These are phyloP conservation scores for Rosa chinensis DNA, from an alignment of 306 rosid genomes.

Conservation along the genomic window DNA sequence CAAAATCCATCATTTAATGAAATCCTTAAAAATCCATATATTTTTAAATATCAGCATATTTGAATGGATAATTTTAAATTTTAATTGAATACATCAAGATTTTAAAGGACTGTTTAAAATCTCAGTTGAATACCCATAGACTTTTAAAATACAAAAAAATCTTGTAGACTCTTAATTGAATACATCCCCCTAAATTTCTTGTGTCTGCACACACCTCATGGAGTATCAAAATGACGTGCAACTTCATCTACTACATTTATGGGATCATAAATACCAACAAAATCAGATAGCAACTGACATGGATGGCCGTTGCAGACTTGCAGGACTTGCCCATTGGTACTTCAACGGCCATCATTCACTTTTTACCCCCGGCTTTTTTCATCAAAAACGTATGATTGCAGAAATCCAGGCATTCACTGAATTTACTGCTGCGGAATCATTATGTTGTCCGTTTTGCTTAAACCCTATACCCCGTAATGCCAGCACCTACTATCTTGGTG, in stretches of 20 bases:
- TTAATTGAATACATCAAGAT: too few species aligned
- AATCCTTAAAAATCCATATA: too few species aligned
- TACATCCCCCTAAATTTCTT: too few species aligned
- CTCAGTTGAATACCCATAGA: too few species aligned
- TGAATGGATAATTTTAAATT: too few species aligned
- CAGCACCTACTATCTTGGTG: neutral
- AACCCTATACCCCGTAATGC: slow-evolving; percentile 5
- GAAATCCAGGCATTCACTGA: neutral
- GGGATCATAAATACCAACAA: neutral
- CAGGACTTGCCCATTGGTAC: neutral
- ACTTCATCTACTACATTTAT: slow-evolving; percentile 14
- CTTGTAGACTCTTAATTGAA: too few species aligned
- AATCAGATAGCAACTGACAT: neutral
- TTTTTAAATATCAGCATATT: too few species aligned
- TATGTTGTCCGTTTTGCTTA: neutral
- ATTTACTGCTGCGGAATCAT: neutral
- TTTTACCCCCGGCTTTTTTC: slow-evolving; percentile 2
- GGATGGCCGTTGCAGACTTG: neutral
- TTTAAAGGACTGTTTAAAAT: too few species aligned
- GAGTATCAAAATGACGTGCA: slow-evolving; percentile 10
- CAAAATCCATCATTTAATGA: too few species aligned
- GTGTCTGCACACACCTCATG: neutral
- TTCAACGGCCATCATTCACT: neutral
- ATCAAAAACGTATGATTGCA: neutral
- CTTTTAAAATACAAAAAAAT: too few species aligned